Percentiles rank a stretch among this genome's conserved stretches.
These are phyloP conservation scores for Pichia kluyveri DNA, from an alignment of 805 yeast species.

Conservation along the genomic window DNA sequence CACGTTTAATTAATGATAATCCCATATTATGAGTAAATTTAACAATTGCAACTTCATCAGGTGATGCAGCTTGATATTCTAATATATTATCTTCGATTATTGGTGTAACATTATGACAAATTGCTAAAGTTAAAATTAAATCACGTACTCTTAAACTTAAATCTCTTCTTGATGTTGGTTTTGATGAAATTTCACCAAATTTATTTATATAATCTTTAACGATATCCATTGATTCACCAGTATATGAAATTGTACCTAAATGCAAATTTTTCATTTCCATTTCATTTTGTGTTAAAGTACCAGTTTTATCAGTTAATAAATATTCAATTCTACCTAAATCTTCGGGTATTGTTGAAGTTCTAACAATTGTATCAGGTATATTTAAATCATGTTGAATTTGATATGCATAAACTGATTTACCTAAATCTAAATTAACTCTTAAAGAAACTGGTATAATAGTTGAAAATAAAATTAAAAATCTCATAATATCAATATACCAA, in stretches of 20 bases:
- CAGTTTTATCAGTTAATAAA: slow-evolving; percentile 87
- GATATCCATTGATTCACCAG: slow-evolving; percentile 86
- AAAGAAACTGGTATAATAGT: slow-evolving; percentile 94
- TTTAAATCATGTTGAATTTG: slow-evolving; percentile 83
- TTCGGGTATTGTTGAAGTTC: slow-evolving; percentile 97
- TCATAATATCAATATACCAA: slow-evolving; percentile 89
- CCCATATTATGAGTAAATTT: slow-evolving; percentile 86
- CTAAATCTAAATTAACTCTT: slow-evolving; percentile 89
- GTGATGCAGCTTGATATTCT: slow-evolving; percentile 95
- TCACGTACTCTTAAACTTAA: slow-evolving; percentile 71
- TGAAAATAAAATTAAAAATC: slow-evolving; percentile 85
- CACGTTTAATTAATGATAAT: slow-evolving; percentile 69
- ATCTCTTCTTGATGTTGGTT: slow-evolving; percentile 46
- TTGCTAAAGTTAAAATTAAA: slow-evolving; percentile 69
- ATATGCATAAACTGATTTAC: slow-evolving; percentile 90
- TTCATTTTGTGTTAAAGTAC: slow-evolving; percentile 95
- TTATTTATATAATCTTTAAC: slow-evolving; percentile 56
- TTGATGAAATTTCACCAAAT: slow-evolving; percentile 22
- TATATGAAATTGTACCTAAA: slow-evolving; percentile 85
- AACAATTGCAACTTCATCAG: slow-evolving; percentile 96
- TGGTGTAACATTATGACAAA: slow-evolving; percentile 98
- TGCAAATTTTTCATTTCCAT: slow-evolving; percentile 94
- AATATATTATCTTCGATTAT: slow-evolving; percentile 62
- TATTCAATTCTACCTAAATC: slow-evolving; percentile 95
- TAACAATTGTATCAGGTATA: slow-evolving; percentile 81